Evolutionary conservation across 1,139 yeast species (phyloP).

Genomic region (Taphrina communis): DNA sequence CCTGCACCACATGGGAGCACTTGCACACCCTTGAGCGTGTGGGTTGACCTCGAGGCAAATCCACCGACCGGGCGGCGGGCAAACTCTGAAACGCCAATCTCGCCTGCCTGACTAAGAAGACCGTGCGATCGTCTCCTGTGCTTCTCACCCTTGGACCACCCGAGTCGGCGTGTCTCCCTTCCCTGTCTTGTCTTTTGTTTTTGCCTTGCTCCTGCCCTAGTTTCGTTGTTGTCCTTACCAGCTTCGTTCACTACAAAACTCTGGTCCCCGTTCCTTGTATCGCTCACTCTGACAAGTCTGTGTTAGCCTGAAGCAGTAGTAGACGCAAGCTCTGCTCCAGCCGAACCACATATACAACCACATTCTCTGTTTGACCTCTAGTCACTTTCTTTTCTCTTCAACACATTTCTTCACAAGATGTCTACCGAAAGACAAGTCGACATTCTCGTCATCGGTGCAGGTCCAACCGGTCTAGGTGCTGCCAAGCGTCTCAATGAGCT

Average conservation of each 20-base stretch:
- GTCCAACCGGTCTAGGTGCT: constrained; percentile 45
- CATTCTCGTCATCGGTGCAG: constrained; percentile 44
- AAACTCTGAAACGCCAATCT: constrained; percentile 9
- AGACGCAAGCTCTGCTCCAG: background rate
- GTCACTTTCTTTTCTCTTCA: background rate
- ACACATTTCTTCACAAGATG: background rate
- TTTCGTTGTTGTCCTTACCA: background rate
- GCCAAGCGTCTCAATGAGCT: constrained; percentile 44
- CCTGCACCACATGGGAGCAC: no score
- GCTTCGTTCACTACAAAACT: constrained; percentile 3
- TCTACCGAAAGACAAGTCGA: constrained; percentile 28
- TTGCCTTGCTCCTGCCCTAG: background rate
- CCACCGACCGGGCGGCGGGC: background rate
- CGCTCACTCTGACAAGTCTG: no score
- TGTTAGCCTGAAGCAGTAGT: no score
- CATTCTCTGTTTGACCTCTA: background rate
- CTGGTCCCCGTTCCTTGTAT: background rate
- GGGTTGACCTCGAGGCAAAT: no score
- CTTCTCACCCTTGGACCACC: background rate
- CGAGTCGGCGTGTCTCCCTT: background rate
- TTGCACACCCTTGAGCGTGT: no score
- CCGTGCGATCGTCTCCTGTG: background rate
- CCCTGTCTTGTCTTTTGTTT: background rate
- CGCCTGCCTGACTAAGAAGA: constrained; percentile 1
- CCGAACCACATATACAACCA: background rate